phyloP scores from a whole-genome alignment of 805 yeast genomes.

The Candida nanaspora region DNA sequence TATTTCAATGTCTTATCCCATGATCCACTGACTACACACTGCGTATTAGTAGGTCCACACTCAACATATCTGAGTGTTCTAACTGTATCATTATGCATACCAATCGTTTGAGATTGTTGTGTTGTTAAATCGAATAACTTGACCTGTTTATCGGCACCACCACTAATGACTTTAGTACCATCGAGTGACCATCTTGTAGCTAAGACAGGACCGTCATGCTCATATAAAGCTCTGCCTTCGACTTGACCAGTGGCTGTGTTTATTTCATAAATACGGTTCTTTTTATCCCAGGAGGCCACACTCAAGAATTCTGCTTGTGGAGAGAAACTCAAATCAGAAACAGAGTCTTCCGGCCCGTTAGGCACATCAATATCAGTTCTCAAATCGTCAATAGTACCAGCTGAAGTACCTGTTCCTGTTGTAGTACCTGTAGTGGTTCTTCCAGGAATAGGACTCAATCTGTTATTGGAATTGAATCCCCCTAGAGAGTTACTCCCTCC shows the following conservation, averaged over 20 bases:
- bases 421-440: conserved; percentile 5
- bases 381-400: conserved; percentile 49
- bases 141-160: conserved; percentile 88
- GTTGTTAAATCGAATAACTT: conserved; percentile 74
- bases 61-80: conserved; percentile 67
- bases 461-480: neutral
- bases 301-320: conserved; percentile 78
- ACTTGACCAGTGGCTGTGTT: conserved; percentile 63
- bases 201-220: conserved; percentile 84
- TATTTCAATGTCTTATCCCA: conserved; percentile 95
- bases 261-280: conserved; percentile 88
- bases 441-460: neutral
- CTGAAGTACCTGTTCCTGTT: conserved; percentile 23
- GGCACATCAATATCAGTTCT: conserved; percentile 63
- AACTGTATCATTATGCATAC: conserved; percentile 80
- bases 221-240: conserved; percentile 84
- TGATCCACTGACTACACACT: conserved; percentile 82
- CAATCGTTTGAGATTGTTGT: conserved; percentile 80
- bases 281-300: conserved; percentile 91
- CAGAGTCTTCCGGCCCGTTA: conserved; percentile 88
- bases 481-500: neutral
- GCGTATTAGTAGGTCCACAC: conserved; percentile 78
- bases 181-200: conserved; percentile 78
- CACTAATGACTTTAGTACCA: conserved; percentile 81
- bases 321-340: conserved; percentile 77